Base-by-base conservation (phyloP, 129 eudicot species). In the Flaveria trinervia region DNA sequence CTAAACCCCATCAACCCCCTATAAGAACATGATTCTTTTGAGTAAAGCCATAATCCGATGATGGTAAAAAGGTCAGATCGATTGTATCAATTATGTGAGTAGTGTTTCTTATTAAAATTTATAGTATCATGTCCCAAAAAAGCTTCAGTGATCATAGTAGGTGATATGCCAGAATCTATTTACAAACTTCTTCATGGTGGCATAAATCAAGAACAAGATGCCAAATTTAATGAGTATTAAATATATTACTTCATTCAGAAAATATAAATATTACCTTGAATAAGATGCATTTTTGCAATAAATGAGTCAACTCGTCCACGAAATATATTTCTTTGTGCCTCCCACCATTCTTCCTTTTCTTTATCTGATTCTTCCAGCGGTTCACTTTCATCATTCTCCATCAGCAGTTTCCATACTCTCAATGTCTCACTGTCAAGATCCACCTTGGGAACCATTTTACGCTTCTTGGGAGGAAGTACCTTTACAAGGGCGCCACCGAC, bases 221-320 rank as follows among this genome's bases (percentile, higher is more conserved):
- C 55, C 41, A 43, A 45, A 44, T 28, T 46, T 57, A 69, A n/a
- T 28, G 4, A 77, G 8, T 60, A 59, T 76, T 64, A 3, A 8
- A 25, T 51, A 52, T 33, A 74, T 50, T 67, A 78, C 76, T 69
- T 56, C 46, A 15, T 79, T 71, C 48, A 20, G 13, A 30, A 46
- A 71, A 61, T 69, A 49, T 14, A 72, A 62, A 79, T 28, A 12
- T 52, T 86, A 91, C 97, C 97, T 86, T 75, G 97, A 51, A 85
- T 67, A 13, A 20, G 71, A 79, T 79, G 88, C 87, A 88, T 79
- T 61, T 65, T 62, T 8, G 83, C 81, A 68, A 83, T 73, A 54
- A 91, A 88, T 2, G 82, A 73, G 36, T 74, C 71, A 15, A 85
- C 75, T 43, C 90, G 83, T 25, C 70, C 77, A 39, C 65, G 70